A percentile compares a stretch with the other conserved stretches of the same genome.
Conservation (phyloP, 441 rosid species). For the Populus hybrid region DNA sequence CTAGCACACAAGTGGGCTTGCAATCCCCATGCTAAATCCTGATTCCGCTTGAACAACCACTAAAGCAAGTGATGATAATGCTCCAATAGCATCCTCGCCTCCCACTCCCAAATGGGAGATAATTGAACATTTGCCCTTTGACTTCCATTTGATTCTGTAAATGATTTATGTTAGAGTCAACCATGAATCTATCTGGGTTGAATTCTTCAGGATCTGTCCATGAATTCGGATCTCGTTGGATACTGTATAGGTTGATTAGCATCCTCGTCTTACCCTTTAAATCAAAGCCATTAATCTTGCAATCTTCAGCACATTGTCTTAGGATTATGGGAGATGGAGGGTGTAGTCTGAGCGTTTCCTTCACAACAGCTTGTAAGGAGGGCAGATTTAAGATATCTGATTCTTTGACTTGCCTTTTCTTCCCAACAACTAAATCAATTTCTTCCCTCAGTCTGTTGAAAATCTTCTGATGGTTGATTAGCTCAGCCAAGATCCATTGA, state of each 20-base stretch:
- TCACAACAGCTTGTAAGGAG: slow-evolving; percentile 12
- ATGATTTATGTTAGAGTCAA: neutral
- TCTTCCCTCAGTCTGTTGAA: slow-evolving; percentile 13
- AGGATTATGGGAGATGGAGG: slow-evolving; percentile 4
- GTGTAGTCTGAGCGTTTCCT: slow-evolving; percentile 14
- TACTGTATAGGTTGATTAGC: slow-evolving; percentile 13
- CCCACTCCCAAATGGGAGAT: slow-evolving; percentile 19
- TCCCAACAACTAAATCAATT: slow-evolving; percentile 3
- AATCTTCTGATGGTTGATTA: neutral
- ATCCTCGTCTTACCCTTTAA: slow-evolving; percentile 6
- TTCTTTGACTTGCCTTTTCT: slow-evolving; percentile 8
- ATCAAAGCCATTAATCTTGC: slow-evolving; percentile 10
- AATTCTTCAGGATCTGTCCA: slow-evolving; percentile 14
- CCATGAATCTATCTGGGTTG: slow-evolving; percentile 10
- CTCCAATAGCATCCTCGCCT: slow-evolving; percentile 9
- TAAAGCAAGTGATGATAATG: neutral
- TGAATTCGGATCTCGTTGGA: slow-evolving; percentile 9
- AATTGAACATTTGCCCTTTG: slow-evolving; percentile 1
- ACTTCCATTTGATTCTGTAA: slow-evolving; percentile 7
- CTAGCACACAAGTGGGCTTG: slow-evolving; percentile 5
- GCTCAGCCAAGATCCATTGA: slow-evolving; percentile 12
- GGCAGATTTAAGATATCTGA: slow-evolving; percentile 20
- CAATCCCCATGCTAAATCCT: slow-evolving; percentile 11
- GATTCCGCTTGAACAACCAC: neutral
- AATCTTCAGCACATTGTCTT: slow-evolving; percentile 10